Evolutionary conservation across 192 early-diverging fungal genomes (phyloP), one percentile per base, ranked within the genome.

Genomic region (Pecoramyces ruminantium): DNA sequence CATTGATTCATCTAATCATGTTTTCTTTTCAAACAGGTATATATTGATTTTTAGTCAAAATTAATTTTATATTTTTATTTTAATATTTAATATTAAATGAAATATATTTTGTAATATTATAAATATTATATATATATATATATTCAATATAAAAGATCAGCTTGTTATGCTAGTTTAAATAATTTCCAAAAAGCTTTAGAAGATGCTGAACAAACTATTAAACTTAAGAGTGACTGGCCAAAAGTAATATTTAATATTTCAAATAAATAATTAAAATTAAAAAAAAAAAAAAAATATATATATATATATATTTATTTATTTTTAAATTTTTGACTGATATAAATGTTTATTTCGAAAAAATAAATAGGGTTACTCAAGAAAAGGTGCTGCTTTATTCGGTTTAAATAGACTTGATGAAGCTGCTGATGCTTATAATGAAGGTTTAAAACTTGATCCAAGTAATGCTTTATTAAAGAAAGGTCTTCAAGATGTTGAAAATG

Each of bases 161-260:
- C 94, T 13, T 87, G 92, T 78, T 94, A 93, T 80, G 87, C 95
- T 27, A 93, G 92, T 81, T 86, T 92, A 79, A 93, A 93, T 83
- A 83, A 94, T 80, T 97, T 93, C 82, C 83, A 88, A 29, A 88
- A 92, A 80, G 96, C 96, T 4, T 86, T 95, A 58, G 83, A 88
- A 81, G 95, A 96, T 84, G 96, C 93, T 30, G 91, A 95, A 38
- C 94, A 95, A 87, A 94, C 95, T 29, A 87, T 95, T 18, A 86
- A 92, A 82, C 77, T 96, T 38, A 96, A 94, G 85, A 88, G 91
- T 29, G 88, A 92, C 84, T 96, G 95, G 95, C 84, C 94, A 83
- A 96, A 96, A 90, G 87, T 88, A 29, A 9, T 81, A 80, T 27
- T 30, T 28, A 51, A 51, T 30, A 1, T 21, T 84, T 58, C 15